These are phyloP conservation scores for Boletus subluridellus DNA, from an alignment of 1,284 basidiomycete species.

Conservation along the genomic window DNA sequence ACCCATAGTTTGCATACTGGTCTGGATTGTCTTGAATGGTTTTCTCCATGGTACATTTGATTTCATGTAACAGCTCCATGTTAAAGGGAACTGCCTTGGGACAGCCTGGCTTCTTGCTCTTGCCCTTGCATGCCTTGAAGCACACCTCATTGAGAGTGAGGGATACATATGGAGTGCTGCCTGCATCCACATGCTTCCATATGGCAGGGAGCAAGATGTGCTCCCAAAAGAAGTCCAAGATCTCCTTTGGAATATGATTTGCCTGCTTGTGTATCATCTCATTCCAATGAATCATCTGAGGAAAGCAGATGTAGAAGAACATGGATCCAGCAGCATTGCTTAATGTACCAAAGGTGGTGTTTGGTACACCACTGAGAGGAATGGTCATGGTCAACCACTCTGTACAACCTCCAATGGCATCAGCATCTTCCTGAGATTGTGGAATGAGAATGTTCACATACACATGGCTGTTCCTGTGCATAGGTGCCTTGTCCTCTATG, in stretches of 20 bases:
- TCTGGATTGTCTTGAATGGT: background rate
- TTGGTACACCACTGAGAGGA: background rate
- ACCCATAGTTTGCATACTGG: background rate
- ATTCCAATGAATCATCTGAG: background rate
- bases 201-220: background rate
- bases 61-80: background rate
- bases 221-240: background rate
- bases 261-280: background rate
- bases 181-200: background rate
- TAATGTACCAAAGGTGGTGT: background rate
- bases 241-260: background rate
- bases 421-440: no score
- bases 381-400: background rate
- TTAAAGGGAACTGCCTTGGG: background rate
- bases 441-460: no score
- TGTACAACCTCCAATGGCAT: no score
- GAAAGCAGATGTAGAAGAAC: background rate
- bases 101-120: background rate
- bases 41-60: background rate
- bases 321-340: background rate
- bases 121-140: background rate
- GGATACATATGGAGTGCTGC: background rate
- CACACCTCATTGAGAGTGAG: background rate
- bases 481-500: no score
- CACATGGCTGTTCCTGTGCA: no score